phyloP scores from a whole-genome alignment of 345 rosid species.

The Odontarrhena argentea region DNA sequence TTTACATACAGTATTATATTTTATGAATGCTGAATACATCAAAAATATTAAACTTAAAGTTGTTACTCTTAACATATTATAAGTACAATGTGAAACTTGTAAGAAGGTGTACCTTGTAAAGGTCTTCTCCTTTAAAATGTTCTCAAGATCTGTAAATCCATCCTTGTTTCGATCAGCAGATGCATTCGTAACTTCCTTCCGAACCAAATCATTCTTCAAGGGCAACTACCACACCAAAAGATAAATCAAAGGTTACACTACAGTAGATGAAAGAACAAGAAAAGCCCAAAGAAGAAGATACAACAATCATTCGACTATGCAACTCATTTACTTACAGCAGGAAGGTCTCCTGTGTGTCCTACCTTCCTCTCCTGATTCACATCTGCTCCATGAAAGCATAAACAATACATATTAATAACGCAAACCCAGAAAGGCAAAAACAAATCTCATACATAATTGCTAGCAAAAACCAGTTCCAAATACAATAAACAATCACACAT shows the following conservation, averaged over 20 bases:
- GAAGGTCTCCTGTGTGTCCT: slow-evolving; percentile 10
- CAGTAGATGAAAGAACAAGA: not conserved
- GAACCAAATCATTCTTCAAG: slow-evolving; percentile 41
- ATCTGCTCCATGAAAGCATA: slow-evolving; percentile 36
- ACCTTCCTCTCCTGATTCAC: slow-evolving; percentile 33
- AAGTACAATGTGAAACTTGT: not conserved
- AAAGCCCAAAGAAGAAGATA: not conserved
- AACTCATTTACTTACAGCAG: slow-evolving; percentile 34
- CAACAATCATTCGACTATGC: not conserved
- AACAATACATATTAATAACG: slow-evolving; percentile 21
- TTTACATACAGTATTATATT: not conserved
- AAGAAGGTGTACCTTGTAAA: slow-evolving; percentile 60
- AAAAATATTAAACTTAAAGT: slow-evolving; percentile 1
- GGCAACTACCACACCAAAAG: slow-evolving; percentile 37
- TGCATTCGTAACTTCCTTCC: slow-evolving; percentile 37
- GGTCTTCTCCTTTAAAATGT: slow-evolving; percentile 61
- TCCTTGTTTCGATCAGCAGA: slow-evolving; percentile 40
- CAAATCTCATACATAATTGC: not conserved
- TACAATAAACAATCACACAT: slow-evolving; percentile 6
- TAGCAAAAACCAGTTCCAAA: not conserved
- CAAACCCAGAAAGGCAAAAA: not conserved
- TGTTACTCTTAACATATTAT: slow-evolving; percentile 9
- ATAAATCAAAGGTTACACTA: slow-evolving; percentile 7
- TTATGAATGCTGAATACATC: not conserved
- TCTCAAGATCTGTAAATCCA: slow-evolving; percentile 43